Base-by-base conservation (phyloP, 1,139 yeast genomes). In the Zygosaccharomyces sapae region DNA sequence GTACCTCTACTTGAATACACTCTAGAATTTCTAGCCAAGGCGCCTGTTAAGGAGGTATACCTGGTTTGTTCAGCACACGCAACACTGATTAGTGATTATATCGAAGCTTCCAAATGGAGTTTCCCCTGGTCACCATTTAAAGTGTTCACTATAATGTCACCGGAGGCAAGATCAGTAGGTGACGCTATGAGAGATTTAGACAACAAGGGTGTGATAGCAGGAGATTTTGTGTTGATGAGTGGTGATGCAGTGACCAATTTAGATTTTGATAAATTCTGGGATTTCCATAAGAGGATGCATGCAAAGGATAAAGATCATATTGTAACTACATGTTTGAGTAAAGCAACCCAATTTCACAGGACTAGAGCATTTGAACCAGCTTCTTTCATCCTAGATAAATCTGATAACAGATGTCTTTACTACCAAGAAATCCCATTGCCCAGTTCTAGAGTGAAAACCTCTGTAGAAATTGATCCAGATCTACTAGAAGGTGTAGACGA, bases 171-270 rank as follows among this genome's bases (percentile, higher is more conserved):
- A 65, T 86, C 96, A 16, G 95, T 90, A 4, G 98, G 98, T 55
- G 98, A 92, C 70, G 95, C 95, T 25, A 85, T 92, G 95, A 78
- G 98, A 65, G 97, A 90, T 64, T 72, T 92, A 53, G 98, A 92
- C 66, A 83, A 87, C 52, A 76, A 95, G 62, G 96, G 97, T 1
- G 70, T 90, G 51, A 87, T 92, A 47, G 79, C 86, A 3, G 88
- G 94, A 10, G 98, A 92, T 68, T 92, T 92, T 60, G 71, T 94
- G 51, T 74, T 92, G 38, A 86, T 94, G 36, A 81, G 95, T 12
- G 98, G 98, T 48, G 98, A 92, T 65, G 95, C 92, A 29, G 90
- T 92, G n/a, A 86, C 96, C 45, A 92, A 92, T 62, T 76, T 94
- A 51, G 94, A 90, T 62, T 82, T 90, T 54, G 75, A 75, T 42